A percentile compares a stretch with the other conserved stretches of the same genome.
Evolutionary conservation across 495 filamentous ascomycete species (phyloP).

Genomic region (Daldinia vernicosa): DNA sequence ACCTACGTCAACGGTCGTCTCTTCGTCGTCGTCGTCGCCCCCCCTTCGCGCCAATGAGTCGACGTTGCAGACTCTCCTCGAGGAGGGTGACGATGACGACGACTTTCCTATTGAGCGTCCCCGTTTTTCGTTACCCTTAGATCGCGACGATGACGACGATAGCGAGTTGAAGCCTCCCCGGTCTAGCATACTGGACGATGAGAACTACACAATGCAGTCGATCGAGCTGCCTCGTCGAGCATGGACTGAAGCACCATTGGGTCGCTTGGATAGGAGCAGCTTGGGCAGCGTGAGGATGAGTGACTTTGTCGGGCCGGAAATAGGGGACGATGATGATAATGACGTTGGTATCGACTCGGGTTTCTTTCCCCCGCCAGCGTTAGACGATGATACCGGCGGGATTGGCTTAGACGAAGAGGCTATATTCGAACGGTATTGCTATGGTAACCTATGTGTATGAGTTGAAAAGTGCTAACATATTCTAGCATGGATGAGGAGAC

Average conservation of each 20-base stretch:
- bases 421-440: slow-evolving; percentile 46
- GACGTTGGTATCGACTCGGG: slow-evolving; percentile 62
- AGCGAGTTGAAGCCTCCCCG: slow-evolving; percentile 68
- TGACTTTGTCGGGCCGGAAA: slow-evolving; percentile 62
- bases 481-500: slow-evolving; percentile 50
- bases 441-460: slow-evolving; percentile 38
- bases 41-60: slow-evolving; percentile 30
- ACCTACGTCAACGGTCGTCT: slow-evolving; percentile 63
- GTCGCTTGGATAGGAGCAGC: slow-evolving; percentile 58
- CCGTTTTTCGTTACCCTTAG: slow-evolving; percentile 75
- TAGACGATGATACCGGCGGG: slow-evolving; percentile 51
- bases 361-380: slow-evolving; percentile 51
- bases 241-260: slow-evolving; percentile 61
- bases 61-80: slow-evolving; percentile 45
- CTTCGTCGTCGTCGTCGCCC: slow-evolving; percentile 64
- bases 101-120: slow-evolving; percentile 67
- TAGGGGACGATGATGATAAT: slow-evolving; percentile 53
- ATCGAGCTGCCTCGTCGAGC: slow-evolving; percentile 75
- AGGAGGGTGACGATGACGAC: slow-evolving; percentile 72
- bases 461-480: slow-evolving; percentile 20
- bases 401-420: slow-evolving; percentile 54
- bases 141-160: slow-evolving; percentile 66
- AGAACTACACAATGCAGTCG: slow-evolving; percentile 72
- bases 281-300: slow-evolving; percentile 67
- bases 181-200: slow-evolving; percentile 71